These are phyloP conservation scores for Plasmodium chabaudi DNA, from an alignment of 169 alveolate genomes.

Conservation along the genomic window DNA sequence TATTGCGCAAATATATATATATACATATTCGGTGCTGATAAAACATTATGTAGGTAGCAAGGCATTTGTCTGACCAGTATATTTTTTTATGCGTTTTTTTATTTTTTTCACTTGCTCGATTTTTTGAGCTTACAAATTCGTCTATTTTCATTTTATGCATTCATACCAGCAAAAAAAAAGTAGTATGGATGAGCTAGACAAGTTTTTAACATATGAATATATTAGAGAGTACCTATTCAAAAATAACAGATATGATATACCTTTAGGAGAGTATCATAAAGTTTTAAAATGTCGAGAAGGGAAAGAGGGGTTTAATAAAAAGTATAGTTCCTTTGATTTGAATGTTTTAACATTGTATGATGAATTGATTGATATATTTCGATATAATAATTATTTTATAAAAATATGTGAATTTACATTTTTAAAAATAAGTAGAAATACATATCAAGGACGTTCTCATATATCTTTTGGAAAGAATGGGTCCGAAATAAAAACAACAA, in stretches of 20 bases:
- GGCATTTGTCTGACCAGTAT: not conserved
- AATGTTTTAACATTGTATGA: constrained; percentile 21
- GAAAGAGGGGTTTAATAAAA: not conserved
- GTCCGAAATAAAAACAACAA: not conserved
- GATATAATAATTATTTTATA: constrained; percentile 28
- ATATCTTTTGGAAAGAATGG: constrained; percentile 1
- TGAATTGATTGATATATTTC: constrained; percentile 21
- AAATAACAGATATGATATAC: constrained; percentile 1
- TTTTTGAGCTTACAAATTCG: not conserved
- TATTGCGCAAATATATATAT: too few species aligned
- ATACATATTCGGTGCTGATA: too few species aligned
- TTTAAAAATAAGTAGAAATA: constrained; percentile 11
- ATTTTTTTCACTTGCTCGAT: not conserved
- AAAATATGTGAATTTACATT: constrained; percentile 25
- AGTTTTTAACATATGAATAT: constrained; percentile 10
- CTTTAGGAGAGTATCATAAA: constrained; percentile 22
- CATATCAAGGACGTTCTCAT: constrained; percentile 24
- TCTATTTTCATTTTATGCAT: not conserved
- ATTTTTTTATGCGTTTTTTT: not conserved
- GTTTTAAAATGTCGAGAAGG: constrained; percentile 27
- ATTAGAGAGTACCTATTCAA: constrained; percentile 3
- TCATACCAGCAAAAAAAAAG: constrained; percentile 2
- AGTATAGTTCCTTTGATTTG: constrained; percentile 24
- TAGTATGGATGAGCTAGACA: constrained; percentile 21
- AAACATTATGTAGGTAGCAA: not conserved